Conservation (phyloP, 2,329 filamentous ascomycete species). For the Colletotrichum kahawae region DNA sequence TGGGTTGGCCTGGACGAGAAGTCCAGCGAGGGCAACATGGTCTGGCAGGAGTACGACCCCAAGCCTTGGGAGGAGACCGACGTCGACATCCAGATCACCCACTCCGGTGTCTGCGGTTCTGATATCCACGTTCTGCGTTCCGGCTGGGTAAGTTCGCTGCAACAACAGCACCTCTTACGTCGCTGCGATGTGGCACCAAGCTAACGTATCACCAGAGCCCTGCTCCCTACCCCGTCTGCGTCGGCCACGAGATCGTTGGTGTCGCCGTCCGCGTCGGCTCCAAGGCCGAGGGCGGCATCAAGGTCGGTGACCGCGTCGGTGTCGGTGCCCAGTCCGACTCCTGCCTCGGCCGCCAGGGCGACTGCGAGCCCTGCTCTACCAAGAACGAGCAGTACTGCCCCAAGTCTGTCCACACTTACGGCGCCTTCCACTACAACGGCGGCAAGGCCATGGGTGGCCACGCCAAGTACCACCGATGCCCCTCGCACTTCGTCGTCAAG, state of each 20-base stretch:
- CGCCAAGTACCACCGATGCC: conserved; percentile 36
- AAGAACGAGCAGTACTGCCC: conserved; percentile 46
- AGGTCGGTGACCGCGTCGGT: conserved; percentile 63
- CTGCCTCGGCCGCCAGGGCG: conserved; percentile 42
- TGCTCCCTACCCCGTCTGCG: conserved; percentile 23
- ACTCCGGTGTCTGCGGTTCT: conserved; percentile 70
- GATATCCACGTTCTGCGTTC: conserved; percentile 64
- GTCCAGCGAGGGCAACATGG: conserved; percentile 55
- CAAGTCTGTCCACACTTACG: conserved; percentile 48
- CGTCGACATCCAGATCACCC: conserved; percentile 68
- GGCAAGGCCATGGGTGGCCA: conserved; percentile 40
- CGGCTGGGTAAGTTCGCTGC: conserved; percentile 48
- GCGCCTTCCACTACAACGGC: conserved; percentile 43
- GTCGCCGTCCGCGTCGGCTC: conserved; percentile 46
- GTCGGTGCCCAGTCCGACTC: conserved; percentile 61
- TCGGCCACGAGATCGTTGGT: conserved; percentile 49
- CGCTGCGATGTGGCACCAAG: background rate
- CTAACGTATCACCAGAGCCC: conserved; percentile 5
- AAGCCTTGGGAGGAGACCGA: conserved; percentile 71
- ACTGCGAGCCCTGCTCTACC: conserved; percentile 43
- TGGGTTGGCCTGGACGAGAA: conserved; percentile 50
- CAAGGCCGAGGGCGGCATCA: conserved; percentile 46
- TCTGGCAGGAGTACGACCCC: conserved; percentile 61
- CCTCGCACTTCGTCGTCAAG: conserved; percentile 53
- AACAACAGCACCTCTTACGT: background rate